Evolutionary conservation across 768 basidiomycete species (phyloP).

Genomic region (Naematelia aurantialba): DNA sequence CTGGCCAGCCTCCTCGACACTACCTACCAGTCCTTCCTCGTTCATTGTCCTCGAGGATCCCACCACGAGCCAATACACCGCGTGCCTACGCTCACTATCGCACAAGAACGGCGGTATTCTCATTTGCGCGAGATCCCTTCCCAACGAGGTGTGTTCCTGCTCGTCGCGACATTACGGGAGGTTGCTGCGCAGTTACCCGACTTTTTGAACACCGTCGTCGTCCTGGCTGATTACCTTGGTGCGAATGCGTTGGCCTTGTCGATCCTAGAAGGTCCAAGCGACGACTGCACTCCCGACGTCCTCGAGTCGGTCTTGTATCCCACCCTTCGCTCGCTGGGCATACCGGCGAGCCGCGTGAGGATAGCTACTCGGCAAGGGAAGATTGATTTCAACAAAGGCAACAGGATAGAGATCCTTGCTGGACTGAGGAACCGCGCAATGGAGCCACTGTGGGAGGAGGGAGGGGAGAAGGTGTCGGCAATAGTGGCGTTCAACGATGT

Average conservation of each 20-base stretch:
- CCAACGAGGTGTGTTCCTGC: slow-evolving; percentile 26
- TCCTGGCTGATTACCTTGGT: slow-evolving; percentile 36
- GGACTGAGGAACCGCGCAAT: slow-evolving; percentile 44
- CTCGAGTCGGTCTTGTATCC: slow-evolving; percentile 34
- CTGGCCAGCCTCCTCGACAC: background rate
- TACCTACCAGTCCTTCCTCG: background rate
- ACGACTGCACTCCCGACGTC: slow-evolving; percentile 38
- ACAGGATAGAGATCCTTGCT: slow-evolving; percentile 45
- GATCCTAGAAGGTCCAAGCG: slow-evolving; percentile 47
- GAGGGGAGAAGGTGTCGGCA: slow-evolving; percentile 22
- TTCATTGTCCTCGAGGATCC: background rate
- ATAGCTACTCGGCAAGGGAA: slow-evolving; percentile 31
- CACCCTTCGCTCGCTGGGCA: slow-evolving; percentile 26
- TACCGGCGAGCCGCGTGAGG: slow-evolving; percentile 26
- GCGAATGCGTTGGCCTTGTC: slow-evolving; percentile 30
- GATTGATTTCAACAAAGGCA: slow-evolving; percentile 39
- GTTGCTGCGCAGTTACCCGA: slow-evolving; percentile 45
- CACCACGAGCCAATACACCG: slow-evolving; percentile 20
- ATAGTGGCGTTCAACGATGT: slow-evolving; percentile 48
- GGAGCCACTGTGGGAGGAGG: slow-evolving; percentile 35
- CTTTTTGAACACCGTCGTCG: slow-evolving; percentile 38
- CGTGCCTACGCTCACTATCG: slow-evolving; percentile 19
- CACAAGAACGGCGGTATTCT: slow-evolving; percentile 36
- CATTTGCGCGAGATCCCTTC: slow-evolving; percentile 17
- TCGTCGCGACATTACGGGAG: slow-evolving; percentile 41